phyloP scores from a whole-genome alignment of 352 stramenopile genomes.

The Phytophthora ohioensis region DNA sequence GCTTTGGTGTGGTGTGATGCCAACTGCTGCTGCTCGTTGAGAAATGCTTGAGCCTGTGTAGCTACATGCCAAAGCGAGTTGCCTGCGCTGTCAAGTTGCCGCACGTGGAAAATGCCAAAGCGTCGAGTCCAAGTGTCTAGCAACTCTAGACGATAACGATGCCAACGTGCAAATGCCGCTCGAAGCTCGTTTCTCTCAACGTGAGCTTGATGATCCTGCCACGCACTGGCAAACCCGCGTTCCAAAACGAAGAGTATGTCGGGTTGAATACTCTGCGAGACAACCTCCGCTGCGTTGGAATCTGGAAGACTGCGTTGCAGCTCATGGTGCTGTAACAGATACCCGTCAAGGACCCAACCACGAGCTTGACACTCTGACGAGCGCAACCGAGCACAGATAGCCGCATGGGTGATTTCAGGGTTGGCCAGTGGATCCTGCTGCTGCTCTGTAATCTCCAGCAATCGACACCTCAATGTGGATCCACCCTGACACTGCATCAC shows the following conservation, averaged over 20 bases:
- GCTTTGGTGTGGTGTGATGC: conserved; percentile 33
- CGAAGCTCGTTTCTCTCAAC: conserved; percentile 26
- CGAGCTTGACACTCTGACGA: conserved; percentile 64
- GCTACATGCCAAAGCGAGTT: conserved; percentile 60
- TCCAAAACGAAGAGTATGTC: conserved; percentile 66
- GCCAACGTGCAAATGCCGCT: conserved; percentile 46
- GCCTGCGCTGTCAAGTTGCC: conserved; percentile 46
- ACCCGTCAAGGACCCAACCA: conserved; percentile 76
- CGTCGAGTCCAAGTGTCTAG: conserved; percentile 50
- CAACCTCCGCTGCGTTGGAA: not conserved
- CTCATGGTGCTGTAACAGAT: conserved; percentile 41
- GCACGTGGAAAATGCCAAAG: conserved; percentile 62
- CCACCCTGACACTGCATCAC: conserved; percentile 61
- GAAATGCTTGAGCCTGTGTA: conserved; percentile 30
- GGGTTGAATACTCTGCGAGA: conserved; percentile 45
- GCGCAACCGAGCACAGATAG: conserved; percentile 53
- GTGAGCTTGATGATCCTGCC: conserved; percentile 25
- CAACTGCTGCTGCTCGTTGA: conserved; percentile 50
- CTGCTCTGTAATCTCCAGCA: conserved; percentile 16
- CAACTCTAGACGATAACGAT: conserved; percentile 56
- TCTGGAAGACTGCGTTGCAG: conserved; percentile 41
- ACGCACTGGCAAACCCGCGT: conserved; percentile 38
- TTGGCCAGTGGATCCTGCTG: conserved; percentile 31
- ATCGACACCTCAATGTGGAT: conserved; percentile 36
- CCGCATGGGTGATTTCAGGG: conserved; percentile 38